phyloP scores from a whole-genome alignment of 108 stramenopile species.

The Nitzschia sp. region DNA sequence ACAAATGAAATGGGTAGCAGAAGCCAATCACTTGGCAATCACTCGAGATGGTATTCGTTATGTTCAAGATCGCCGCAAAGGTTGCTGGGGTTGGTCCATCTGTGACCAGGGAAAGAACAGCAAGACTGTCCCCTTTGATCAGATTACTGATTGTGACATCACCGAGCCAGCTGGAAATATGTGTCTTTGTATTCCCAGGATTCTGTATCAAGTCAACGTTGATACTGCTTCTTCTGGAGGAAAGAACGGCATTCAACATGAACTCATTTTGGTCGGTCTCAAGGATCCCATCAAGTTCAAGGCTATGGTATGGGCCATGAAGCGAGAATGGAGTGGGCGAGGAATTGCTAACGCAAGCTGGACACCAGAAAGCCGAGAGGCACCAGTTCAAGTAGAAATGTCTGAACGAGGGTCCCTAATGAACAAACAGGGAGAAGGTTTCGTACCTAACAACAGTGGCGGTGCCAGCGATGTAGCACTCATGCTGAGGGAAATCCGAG shows the following conservation, averaged over 20 bases:
- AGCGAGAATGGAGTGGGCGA: slow-evolving; percentile 13
- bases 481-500: slow-evolving; percentile 26
- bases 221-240: slow-evolving; percentile 34
- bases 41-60: slow-evolving; percentile 50
- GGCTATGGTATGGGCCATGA: slow-evolving; percentile 46
- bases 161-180: slow-evolving; percentile 29
- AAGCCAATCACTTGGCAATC: slow-evolving; percentile 44
- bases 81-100: slow-evolving; percentile 27
- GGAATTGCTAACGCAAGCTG: background rate
- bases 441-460: too few relatives aligned
- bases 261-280: slow-evolving; percentile 35
- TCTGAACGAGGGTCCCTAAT: too few relatives aligned
- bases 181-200: slow-evolving; percentile 1
- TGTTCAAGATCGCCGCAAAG: slow-evolving; percentile 31
- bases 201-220: slow-evolving; percentile 34
- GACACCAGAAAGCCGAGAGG: too few relatives aligned
- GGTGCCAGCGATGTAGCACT: too few relatives aligned
- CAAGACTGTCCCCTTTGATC: slow-evolving; percentile 50
- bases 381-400: too few relatives aligned
- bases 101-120: slow-evolving; percentile 24
- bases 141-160: slow-evolving; percentile 53
- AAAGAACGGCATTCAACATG: slow-evolving; percentile 17
- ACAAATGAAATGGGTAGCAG: slow-evolving; percentile 24
- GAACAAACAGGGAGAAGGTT: too few relatives aligned
- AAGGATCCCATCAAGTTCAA: slow-evolving; percentile 38